These are phyloP conservation scores for Penicillium concentricum DNA, from an alignment of 2,329 filamentous ascomycete genomes.

Conservation along the genomic window DNA sequence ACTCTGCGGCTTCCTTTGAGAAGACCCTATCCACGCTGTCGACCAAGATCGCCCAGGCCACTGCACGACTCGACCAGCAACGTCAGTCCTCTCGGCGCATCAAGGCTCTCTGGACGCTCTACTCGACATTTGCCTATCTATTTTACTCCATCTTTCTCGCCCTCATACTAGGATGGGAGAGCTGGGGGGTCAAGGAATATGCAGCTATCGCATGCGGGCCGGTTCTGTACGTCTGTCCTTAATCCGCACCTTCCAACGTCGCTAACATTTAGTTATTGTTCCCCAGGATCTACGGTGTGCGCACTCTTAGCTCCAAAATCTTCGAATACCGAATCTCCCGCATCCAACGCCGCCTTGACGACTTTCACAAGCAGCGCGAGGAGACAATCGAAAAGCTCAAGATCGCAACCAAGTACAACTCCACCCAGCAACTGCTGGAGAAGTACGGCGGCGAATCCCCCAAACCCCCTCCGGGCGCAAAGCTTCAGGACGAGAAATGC, in stretches of 20 bases:
- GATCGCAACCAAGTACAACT: conserved; percentile 91
- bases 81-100: conserved; percentile 72
- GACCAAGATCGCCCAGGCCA: conserved; percentile 74
- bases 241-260: background rate
- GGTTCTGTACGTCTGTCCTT: conserved; percentile 59
- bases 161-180: conserved; percentile 79
- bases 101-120: conserved; percentile 85
- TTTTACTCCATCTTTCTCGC: conserved; percentile 78
- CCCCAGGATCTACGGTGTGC: conserved; percentile 72
- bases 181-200: conserved; percentile 76
- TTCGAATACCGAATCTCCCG: conserved; percentile 79
- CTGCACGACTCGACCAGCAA: conserved; percentile 69
- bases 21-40: conserved; percentile 82
- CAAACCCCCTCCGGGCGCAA: conserved; percentile 26
- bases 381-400: conserved; percentile 93
- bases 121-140: conserved; percentile 85
- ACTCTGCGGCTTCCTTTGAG: conserved; percentile 88
- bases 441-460: conserved; percentile 78
- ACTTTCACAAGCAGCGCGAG: conserved; percentile 73
- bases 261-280: conserved; percentile 22
- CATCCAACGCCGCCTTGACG: conserved; percentile 67
- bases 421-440: conserved; percentile 85
- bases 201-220: conserved; percentile 75
- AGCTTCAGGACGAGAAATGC: conserved; percentile 24
- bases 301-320: conserved; percentile 64